Conservation (phyloP, 2,329 filamentous ascomycete species). For the Ophiostoma populinum region DNA sequence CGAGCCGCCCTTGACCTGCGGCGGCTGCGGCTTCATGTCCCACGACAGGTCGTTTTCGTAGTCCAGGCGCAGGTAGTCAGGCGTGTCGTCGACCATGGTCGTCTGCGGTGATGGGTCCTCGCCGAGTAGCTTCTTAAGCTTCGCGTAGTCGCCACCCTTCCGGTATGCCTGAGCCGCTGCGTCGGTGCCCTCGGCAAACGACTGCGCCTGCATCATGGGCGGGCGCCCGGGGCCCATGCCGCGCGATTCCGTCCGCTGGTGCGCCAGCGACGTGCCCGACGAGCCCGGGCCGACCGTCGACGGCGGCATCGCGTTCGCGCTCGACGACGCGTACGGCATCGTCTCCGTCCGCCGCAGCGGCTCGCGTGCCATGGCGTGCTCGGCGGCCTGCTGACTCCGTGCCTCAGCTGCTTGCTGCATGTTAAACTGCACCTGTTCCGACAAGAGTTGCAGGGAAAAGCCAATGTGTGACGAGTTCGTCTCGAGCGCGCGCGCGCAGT, state of each 20-base stretch:
- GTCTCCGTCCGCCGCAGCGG: constrained; percentile 39
- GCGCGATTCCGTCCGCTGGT: constrained; percentile 42
- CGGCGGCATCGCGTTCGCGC: constrained; percentile 12
- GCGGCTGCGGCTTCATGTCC: constrained; percentile 61
- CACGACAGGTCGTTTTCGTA: constrained; percentile 80
- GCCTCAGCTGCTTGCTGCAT: constrained; percentile 28
- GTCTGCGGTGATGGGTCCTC: constrained; percentile 40
- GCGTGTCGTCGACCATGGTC: constrained; percentile 51
- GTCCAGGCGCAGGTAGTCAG: constrained; percentile 72
- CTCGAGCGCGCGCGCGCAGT: constrained; percentile 65
- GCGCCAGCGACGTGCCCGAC: constrained; percentile 16
- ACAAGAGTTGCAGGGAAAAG: constrained; percentile 72
- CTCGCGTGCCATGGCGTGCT: constrained; percentile 26
- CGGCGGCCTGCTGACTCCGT: constrained; percentile 22
- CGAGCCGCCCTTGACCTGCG: constrained; percentile 74
- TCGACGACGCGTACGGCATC: constrained; percentile 29
- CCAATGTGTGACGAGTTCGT: constrained; percentile 74
- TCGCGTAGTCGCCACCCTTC: constrained; percentile 44
- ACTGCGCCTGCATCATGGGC: constrained; percentile 36
- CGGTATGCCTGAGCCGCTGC: constrained; percentile 29
- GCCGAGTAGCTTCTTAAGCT: constrained; percentile 49
- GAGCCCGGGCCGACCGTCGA: constrained; percentile 3
- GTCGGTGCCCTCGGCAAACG: constrained; percentile 44
- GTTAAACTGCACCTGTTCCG: constrained; percentile 56
- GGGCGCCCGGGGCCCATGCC: constrained; percentile 26